These are phyloP conservation scores for Lablab purpureus DNA, from an alignment of 306 rosid species.

Conservation along the genomic window DNA sequence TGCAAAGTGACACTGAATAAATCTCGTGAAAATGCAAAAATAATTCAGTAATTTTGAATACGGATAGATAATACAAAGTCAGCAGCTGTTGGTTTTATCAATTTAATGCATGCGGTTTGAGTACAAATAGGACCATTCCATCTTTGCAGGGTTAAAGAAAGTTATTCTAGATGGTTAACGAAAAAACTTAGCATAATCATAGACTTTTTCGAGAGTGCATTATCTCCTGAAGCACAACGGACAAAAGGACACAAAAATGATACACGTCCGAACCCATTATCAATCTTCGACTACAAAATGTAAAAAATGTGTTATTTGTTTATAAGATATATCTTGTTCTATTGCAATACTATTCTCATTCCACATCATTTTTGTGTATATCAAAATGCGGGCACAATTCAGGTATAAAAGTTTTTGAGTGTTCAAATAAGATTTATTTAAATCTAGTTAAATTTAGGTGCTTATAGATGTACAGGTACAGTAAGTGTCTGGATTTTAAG, in stretches of 20 bases:
- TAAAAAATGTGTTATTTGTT: not conserved
- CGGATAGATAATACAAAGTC: constrained; percentile 20
- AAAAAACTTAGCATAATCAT: not conserved
- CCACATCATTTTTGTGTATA: not conserved
- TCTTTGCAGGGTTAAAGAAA: constrained; percentile 22
- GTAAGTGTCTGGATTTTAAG: no score
- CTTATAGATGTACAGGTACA: not conserved
- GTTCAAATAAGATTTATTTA: not conserved
- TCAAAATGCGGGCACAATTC: not conserved
- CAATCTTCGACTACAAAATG: not conserved
- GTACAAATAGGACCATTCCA: constrained; percentile 5
- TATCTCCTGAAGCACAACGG: not conserved
- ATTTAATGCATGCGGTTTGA: not conserved
- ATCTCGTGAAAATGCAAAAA: not conserved
- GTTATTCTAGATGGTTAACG: not conserved
- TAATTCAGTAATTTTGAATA: constrained; percentile 15
- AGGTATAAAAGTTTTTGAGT: not conserved
- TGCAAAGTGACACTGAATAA: constrained; percentile 1
- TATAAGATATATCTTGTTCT: not conserved
- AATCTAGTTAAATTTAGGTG: constrained; percentile 2
- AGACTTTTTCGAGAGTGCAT: not conserved
- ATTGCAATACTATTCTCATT: not conserved
- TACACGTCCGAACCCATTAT: not conserved
- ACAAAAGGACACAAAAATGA: not conserved
- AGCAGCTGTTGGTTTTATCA: not conserved